phyloP scores from a whole-genome alignment of 495 filamentous ascomycete species.

The Podospora conica region DNA sequence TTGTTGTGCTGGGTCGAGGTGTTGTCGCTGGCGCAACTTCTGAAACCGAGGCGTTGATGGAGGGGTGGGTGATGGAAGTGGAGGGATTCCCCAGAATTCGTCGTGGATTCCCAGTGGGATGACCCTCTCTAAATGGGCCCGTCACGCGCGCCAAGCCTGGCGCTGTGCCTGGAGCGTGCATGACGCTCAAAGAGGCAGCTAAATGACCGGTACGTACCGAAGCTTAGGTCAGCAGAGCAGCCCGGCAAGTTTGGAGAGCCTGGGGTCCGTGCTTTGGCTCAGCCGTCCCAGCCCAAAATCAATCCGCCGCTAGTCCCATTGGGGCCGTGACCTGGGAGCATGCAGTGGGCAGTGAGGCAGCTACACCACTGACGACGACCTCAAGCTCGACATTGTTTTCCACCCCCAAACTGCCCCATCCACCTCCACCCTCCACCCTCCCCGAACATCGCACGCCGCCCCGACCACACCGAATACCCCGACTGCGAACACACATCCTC shows the following conservation, averaged over 20 bases:
- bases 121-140: constrained; percentile 2
- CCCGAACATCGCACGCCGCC: constrained; percentile 13
- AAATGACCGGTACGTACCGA: neutral
- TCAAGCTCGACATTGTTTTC: constrained; percentile 6
- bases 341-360: constrained; percentile 26
- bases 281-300: constrained; percentile 13
- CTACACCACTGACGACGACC: constrained; percentile 32
- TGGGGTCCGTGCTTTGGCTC: constrained; percentile 5
- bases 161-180: neutral
- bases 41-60: neutral
- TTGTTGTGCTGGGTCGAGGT: neutral
- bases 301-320: constrained; percentile 13
- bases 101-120: constrained; percentile 1
- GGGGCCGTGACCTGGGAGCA: constrained; percentile 25
- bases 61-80: constrained; percentile 5
- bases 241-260: neutral
- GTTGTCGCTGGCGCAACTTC: neutral
- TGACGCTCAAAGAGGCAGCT: neutral
- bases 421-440: neutral
- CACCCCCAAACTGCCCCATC: constrained; percentile 1
- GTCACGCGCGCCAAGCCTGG: constrained; percentile 9
- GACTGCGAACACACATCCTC: constrained; percentile 1
- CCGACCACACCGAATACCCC: constrained; percentile 1
- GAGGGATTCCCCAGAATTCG: constrained; percentile 8
- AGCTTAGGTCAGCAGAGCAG: constrained; percentile 11